phyloP scores from a whole-genome alignment of 2,329 filamentous ascomycete genomes.

The Talaromyces sp. region DNA sequence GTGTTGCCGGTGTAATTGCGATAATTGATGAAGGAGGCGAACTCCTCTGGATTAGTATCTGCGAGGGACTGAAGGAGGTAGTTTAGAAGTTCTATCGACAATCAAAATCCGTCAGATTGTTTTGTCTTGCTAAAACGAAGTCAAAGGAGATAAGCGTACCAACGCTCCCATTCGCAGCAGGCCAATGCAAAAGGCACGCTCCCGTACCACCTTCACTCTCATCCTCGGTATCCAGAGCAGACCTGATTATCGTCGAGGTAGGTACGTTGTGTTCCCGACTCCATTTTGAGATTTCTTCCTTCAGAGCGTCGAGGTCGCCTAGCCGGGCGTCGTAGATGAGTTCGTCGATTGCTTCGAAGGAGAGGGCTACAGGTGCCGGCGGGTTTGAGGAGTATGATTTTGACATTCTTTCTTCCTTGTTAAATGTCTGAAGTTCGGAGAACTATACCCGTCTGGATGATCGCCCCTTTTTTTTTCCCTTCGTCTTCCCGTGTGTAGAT shows the following conservation, averaged over 20 bases:
- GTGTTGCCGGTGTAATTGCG: slow-evolving; percentile 84
- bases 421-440: too few relatives aligned
- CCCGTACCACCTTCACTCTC: slow-evolving; percentile 60
- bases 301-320: slow-evolving; percentile 68
- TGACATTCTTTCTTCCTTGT: neutral
- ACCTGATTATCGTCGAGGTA: slow-evolving; percentile 60
- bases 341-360: slow-evolving; percentile 82
- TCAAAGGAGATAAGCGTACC: slow-evolving; percentile 49
- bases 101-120: neutral
- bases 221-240: slow-evolving; percentile 67
- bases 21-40: slow-evolving; percentile 38
- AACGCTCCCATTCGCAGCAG: slow-evolving; percentile 79
- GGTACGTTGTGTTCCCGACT: slow-evolving; percentile 57
- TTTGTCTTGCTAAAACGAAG: too few relatives aligned
- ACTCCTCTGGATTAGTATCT: slow-evolving; percentile 15
- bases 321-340: slow-evolving; percentile 79
- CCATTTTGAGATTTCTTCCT: slow-evolving; percentile 54
- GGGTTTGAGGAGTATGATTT: slow-evolving; percentile 4
- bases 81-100: slow-evolving; percentile 44
- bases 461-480: neutral
- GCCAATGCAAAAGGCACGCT: slow-evolving; percentile 69
- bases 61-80: slow-evolving; percentile 37
- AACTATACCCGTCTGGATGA: too few relatives aligned
- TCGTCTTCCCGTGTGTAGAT: neutral
- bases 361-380: slow-evolving; percentile 40